Evolutionary conservation across 129 eudicot species (phyloP).

Genomic region (Sambucus nigra): DNA sequence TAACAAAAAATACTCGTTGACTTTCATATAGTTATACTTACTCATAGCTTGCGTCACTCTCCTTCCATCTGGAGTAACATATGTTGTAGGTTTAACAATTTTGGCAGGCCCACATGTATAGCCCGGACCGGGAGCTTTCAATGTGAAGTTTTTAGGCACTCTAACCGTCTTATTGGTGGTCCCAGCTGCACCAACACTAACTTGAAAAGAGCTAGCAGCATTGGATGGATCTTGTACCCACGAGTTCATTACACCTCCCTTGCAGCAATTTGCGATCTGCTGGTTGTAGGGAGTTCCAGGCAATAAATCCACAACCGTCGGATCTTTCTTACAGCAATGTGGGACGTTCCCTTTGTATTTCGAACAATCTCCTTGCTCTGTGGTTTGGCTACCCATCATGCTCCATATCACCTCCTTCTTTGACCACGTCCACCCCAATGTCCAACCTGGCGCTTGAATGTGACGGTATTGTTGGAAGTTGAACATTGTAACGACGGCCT

Average conservation of each 20-base stretch:
- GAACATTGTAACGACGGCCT: slow-evolving; percentile 87
- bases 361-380: slow-evolving; percentile 96
- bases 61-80: slow-evolving; percentile 56
- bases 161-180: slow-evolving; percentile 79
- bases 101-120: slow-evolving; percentile 90
- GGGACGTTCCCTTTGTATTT: slow-evolving; percentile 65
- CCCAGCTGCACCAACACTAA: slow-evolving; percentile 86
- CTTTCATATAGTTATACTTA: slow-evolving; percentile 28
- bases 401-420: slow-evolving; percentile 90
- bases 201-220: slow-evolving; percentile 72
- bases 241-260: slow-evolving; percentile 86
- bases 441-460: slow-evolving; percentile 93
- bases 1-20: neutral
- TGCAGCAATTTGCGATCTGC: slow-evolving; percentile 89
- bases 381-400: slow-evolving; percentile 84
- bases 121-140: slow-evolving; percentile 88
- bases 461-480: slow-evolving; percentile 88
- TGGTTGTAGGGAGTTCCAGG: slow-evolving; percentile 94
- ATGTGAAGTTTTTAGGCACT: slow-evolving; percentile 76
- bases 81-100: slow-evolving; percentile 62
- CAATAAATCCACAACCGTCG: slow-evolving; percentile 68
- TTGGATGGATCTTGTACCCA: slow-evolving; percentile 79
- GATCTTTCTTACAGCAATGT: slow-evolving; percentile 81
- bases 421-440: slow-evolving; percentile 96
- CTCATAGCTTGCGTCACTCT: slow-evolving; percentile 94